phyloP scores from a whole-genome alignment of 2,329 filamentous ascomycete species.

The Fusarium floridanum region DNA sequence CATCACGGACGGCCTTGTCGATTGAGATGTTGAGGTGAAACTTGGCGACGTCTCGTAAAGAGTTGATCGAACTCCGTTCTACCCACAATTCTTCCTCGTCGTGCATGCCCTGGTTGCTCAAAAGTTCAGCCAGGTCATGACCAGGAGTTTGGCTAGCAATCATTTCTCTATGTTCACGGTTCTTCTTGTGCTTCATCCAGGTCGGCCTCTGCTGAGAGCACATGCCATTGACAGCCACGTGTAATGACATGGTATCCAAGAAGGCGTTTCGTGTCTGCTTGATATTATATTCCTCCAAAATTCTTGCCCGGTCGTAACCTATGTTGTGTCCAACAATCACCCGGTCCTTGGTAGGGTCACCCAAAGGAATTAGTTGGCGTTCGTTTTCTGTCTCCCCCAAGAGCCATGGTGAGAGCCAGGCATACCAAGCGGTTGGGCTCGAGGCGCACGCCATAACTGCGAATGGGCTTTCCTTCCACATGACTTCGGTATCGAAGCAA shows the following conservation, averaged over 20 bases:
- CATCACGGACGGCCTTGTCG: slow-evolving; percentile 88
- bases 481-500: slow-evolving; percentile 95
- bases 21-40: slow-evolving; percentile 94
- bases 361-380: slow-evolving; percentile 87
- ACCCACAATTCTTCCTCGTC: slow-evolving; percentile 98
- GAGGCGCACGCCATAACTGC: slow-evolving; percentile 97
- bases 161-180: slow-evolving; percentile 83
- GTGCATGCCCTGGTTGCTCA: slow-evolving; percentile 77
- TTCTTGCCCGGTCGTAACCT: slow-evolving; percentile 90
- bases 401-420: slow-evolving; percentile 96
- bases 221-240: slow-evolving; percentile 99
- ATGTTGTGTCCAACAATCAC: slow-evolving; percentile 95
- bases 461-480: slow-evolving; percentile 93
- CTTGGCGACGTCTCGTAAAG: slow-evolving; percentile 92
- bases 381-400: slow-evolving; percentile 83
- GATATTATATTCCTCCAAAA: slow-evolving; percentile 89
- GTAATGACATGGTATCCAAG: slow-evolving; percentile 97
- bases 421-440: slow-evolving; percentile 93
- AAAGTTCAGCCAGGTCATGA: slow-evolving; percentile 76
- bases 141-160: slow-evolving; percentile 79
- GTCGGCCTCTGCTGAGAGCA: slow-evolving; percentile 95
- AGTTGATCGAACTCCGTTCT: slow-evolving; percentile 93
- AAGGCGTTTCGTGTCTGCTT: slow-evolving; percentile 87
- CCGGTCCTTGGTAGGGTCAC: slow-evolving; percentile 78
- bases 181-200: slow-evolving; percentile 98